These are phyloP conservation scores for Pyrrhoderma lamaoense DNA, from an alignment of 1,284 basidiomycete species.

Conservation along the genomic window DNA sequence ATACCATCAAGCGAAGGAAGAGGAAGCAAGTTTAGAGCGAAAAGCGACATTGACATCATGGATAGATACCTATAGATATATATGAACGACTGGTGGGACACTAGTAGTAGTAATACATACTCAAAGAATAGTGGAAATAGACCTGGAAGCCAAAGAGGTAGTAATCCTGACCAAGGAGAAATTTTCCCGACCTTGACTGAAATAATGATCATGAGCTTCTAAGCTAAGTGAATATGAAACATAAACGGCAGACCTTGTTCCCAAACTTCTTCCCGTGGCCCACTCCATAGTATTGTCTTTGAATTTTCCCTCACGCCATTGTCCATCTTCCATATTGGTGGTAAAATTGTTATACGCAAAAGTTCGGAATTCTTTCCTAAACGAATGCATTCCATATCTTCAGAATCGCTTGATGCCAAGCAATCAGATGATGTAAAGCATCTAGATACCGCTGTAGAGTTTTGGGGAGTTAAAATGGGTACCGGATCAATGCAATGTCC, in stretches of 20 bases:
- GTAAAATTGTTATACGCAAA: slow-evolving; percentile 36
- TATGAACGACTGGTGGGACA: not conserved
- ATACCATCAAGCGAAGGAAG: slow-evolving; percentile 56
- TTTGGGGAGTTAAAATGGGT: slow-evolving; percentile 34
- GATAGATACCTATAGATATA: slow-evolving; percentile 47
- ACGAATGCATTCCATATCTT: slow-evolving; percentile 33
- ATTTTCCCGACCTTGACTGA: slow-evolving; percentile 50
- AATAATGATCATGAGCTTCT: not conserved
- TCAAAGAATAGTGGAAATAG: slow-evolving; percentile 35
- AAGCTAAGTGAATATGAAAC: slow-evolving; percentile 2
- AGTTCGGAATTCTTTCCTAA: slow-evolving; percentile 42
- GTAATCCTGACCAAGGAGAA: slow-evolving; percentile 36
- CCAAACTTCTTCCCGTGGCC: slow-evolving; percentile 56
- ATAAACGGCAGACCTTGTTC: slow-evolving; percentile 50
- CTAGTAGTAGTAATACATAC: slow-evolving; percentile 34
- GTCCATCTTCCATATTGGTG: slow-evolving; percentile 17
- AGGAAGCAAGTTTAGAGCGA: slow-evolving; percentile 66
- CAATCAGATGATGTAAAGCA: slow-evolving; percentile 34
- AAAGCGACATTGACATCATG: slow-evolving; percentile 58
- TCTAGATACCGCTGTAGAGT: slow-evolving; percentile 25
- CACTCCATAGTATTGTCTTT: slow-evolving; percentile 56
- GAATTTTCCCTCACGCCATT: slow-evolving; percentile 21
- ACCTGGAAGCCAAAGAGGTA: slow-evolving; percentile 40
- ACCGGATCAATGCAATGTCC: slow-evolving; percentile 50
- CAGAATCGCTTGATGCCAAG: slow-evolving; percentile 21